Evolutionary conservation across 176 grass and related monocot genomes (phyloP), one percentile per base, ranked within the genome.

Genomic region (Guadua angustifolia): DNA sequence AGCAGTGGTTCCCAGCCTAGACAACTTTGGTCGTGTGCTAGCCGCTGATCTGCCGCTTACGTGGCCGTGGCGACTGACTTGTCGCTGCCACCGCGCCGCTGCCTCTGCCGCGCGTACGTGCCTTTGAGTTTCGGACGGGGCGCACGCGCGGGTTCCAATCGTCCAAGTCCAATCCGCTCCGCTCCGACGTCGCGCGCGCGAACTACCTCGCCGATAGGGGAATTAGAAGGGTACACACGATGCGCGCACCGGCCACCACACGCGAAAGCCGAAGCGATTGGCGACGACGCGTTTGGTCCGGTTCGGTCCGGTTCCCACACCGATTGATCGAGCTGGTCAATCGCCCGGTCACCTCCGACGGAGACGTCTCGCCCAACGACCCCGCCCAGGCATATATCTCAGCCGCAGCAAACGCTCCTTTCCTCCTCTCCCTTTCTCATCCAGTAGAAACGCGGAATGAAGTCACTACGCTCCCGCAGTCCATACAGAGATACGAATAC

Each of bases 321-420:
- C 78, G 79, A 26, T 70, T 16, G 39, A 43, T 59, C 8, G 59
- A 45, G 74, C 38, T n/a, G 81, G 59, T 59, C 35, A 36, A 50
- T 85, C 75, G 19, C 0, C 6, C n/a, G 29, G 65, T 84, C 81
- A 79, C 68, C 68, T 88, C 87, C 39, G 69, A 85, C 14, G 68
- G 74, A 0, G 82, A 89, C 76, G 82, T 68, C 29, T 61, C 82
- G 22, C 69, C 86, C 66, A 72, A 72, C 79, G 3, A 45, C 24
- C 19, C 57, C 49, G 29, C n/a, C n/a, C n/a, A n/a, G n/a, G n/a
- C n/a, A n/a, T n/a, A n/a, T n/a, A n/a, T n/a, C n/a, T n/a, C n/a
- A n/a, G n/a, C n/a, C n/a, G n/a, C n/a, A n/a, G n/a, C n/a, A n/a
- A 29, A 29, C 1, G 29, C 29, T 29, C 1, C 29, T 29, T 29